Conservation (phyloP, 2,329 filamentous ascomycete species). For the Exophiala sideris region DNA sequence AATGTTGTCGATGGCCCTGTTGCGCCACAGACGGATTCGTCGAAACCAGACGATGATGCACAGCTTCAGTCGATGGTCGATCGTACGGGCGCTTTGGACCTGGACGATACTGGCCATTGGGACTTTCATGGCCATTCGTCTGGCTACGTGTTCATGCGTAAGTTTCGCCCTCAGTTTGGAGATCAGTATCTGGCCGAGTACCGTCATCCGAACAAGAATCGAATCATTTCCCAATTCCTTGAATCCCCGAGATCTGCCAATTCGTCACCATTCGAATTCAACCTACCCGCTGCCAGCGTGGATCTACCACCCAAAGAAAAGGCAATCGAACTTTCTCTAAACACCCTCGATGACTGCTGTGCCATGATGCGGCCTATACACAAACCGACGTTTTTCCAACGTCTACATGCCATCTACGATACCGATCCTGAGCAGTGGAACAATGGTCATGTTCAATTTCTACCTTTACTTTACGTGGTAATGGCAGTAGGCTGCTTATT, state of each 20-base stretch:
- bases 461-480: slow-evolving; percentile 68
- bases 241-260: slow-evolving; percentile 64
- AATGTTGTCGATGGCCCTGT: slow-evolving; percentile 25
- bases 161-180: slow-evolving; percentile 84
- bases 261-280: slow-evolving; percentile 61
- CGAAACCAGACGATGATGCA: slow-evolving; percentile 56
- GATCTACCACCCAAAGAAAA: slow-evolving; percentile 66
- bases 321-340: slow-evolving; percentile 56
- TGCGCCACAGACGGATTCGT: slow-evolving; percentile 28
- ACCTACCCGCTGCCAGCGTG: slow-evolving; percentile 44
- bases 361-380: slow-evolving; percentile 71
- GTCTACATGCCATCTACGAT: slow-evolving; percentile 74
- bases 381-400: slow-evolving; percentile 73
- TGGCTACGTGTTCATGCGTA: slow-evolving; percentile 79
- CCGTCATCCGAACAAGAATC: slow-evolving; percentile 47
- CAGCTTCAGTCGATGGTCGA: slow-evolving; percentile 93
- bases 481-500: slow-evolving; percentile 73
- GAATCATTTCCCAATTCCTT: slow-evolving; percentile 56
- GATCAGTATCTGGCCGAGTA: slow-evolving; percentile 63
- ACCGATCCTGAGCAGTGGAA: slow-evolving; percentile 60
- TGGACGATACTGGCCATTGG: slow-evolving; percentile 88
- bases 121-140: slow-evolving; percentile 95
- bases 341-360: slow-evolving; percentile 61
- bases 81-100: slow-evolving; percentile 82
- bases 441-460: slow-evolving; percentile 63